Base-by-base conservation (phyloP, 306 rosid genomes). In the Inga laurina region DNA sequence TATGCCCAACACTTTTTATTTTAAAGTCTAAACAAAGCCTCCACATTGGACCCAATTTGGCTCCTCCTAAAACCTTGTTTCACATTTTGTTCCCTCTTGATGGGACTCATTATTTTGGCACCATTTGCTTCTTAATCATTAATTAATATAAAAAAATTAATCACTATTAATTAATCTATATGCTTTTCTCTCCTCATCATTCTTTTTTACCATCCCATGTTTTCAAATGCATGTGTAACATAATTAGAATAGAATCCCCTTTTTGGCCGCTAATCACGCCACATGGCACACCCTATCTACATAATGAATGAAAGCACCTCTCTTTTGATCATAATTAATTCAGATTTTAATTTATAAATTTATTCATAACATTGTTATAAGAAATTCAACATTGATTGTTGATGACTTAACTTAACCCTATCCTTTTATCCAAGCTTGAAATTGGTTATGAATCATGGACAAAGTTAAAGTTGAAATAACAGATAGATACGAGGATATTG, bases 1-100 rank as follows among this genome's bases (percentile, higher is more conserved):
- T 86, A 78, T 39, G 39, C 34, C 78, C 68, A 79, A 84, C 37
- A 10, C 94, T 88, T 87, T 57, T 21, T n/a, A 8, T 57, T 57
- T 57, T 41, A 70, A 70, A 79, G 86, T 87, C 77, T 83, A 87
- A 85, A 85, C 88, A 88, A 82, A 91, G 87, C 89, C 90, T 82
- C 87, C 89, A 81, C 76, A 41, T 85, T 87, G 92, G 93, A 82
- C 88, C 93, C 93, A 86, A 90, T 83, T 43, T 84, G 90, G 84
- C 84, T 72, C 44, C 39, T 46, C 39, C 34, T 37, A 73, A 76
- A 74, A 72, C 79, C 75, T 43, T 54, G 35, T 85, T 83, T 86
- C 97, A 78, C 80, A 83, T 76, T 79, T 77, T 81, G 73, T 68
- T 79, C 81, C 71, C 56, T 72, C 65, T 75, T 81, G 35, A 77